phyloP scores from a whole-genome alignment of 495 filamentous ascomycete genomes.

The Neurospora sp. region DNA sequence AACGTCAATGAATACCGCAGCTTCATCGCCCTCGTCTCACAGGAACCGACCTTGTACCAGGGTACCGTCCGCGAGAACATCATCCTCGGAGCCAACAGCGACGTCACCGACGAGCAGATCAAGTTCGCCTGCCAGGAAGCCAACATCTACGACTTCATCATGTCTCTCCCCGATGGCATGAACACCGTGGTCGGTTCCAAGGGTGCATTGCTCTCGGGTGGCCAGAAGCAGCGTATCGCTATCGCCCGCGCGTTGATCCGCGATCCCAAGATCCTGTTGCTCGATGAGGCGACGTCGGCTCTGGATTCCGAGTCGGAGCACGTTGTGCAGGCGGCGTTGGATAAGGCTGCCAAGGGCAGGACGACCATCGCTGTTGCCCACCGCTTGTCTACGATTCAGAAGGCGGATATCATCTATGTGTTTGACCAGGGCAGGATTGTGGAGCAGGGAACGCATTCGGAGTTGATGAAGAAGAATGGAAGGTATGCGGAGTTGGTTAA shows the following conservation, averaged over 20 bases:
- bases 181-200: constrained; percentile 55
- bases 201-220: constrained; percentile 62
- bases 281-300: constrained; percentile 75
- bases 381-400: constrained; percentile 44
- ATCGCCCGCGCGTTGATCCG: constrained; percentile 73
- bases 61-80: constrained; percentile 54
- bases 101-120: constrained; percentile 43
- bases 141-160: constrained; percentile 58
- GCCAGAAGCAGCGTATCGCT: constrained; percentile 71
- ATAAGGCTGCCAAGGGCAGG: constrained; percentile 50
- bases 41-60: constrained; percentile 51
- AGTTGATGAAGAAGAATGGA: constrained; percentile 42
- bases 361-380: constrained; percentile 75
- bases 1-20: constrained; percentile 46
- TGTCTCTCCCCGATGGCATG: constrained; percentile 53
- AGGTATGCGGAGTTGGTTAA: constrained; percentile 48
- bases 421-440: constrained; percentile 47
- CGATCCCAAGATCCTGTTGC: constrained; percentile 59
- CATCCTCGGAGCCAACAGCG: constrained; percentile 37
- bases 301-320: constrained; percentile 71
- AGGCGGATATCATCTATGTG: constrained; percentile 52
- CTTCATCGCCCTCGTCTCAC: constrained; percentile 52
- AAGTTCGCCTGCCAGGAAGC: constrained; percentile 53
- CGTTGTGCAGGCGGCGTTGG: constrained; percentile 63
- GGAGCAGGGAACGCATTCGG: constrained; percentile 44